These are phyloP conservation scores for Cynara cardunculus DNA, from an alignment of 129 eudicot species.

Conservation along the genomic window DNA sequence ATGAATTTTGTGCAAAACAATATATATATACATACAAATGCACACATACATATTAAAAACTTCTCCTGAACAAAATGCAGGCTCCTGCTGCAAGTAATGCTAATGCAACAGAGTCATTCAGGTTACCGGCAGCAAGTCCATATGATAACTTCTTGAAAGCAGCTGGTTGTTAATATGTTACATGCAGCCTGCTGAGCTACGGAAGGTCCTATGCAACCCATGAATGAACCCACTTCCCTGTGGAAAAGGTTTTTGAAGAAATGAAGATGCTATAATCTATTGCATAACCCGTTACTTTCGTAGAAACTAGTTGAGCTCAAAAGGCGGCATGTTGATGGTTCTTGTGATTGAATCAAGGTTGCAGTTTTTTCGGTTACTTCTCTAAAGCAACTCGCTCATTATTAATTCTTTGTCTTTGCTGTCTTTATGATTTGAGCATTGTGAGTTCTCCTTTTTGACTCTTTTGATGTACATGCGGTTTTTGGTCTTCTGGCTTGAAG, in stretches of 20 bases:
- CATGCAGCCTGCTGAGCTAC: not conserved
- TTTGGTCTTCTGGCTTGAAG: slow-evolving; percentile 28
- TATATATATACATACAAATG: not conserved
- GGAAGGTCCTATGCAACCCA: not conserved
- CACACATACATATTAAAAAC: not conserved
- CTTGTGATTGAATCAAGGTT: not conserved
- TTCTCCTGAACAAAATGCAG: slow-evolving; percentile 25
- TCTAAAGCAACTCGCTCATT: not conserved
- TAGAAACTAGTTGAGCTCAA: not conserved
- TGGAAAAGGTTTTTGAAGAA: not conserved
- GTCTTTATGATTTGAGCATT: slow-evolving; percentile 15
- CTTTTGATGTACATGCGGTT: slow-evolving; percentile 18
- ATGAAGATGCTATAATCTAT: not conserved
- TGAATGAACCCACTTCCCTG: not conserved
- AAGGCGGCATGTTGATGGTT: not conserved
- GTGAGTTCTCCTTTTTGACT: slow-evolving; percentile 24
- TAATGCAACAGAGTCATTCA: slow-evolving; percentile 24
- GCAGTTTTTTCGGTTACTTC: not conserved
- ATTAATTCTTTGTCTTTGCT: not conserved
- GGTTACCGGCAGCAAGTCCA: slow-evolving; percentile 69
- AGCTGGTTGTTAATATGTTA: slow-evolving; percentile 36
- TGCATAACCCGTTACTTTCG: not conserved
- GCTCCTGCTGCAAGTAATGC: slow-evolving; percentile 34
- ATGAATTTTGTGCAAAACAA: not conserved
- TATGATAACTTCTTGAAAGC: slow-evolving; percentile 75